Conservation (phyloP, 225 moss, liverwort and hornwort genomes). For the Asterella californica region DNA sequence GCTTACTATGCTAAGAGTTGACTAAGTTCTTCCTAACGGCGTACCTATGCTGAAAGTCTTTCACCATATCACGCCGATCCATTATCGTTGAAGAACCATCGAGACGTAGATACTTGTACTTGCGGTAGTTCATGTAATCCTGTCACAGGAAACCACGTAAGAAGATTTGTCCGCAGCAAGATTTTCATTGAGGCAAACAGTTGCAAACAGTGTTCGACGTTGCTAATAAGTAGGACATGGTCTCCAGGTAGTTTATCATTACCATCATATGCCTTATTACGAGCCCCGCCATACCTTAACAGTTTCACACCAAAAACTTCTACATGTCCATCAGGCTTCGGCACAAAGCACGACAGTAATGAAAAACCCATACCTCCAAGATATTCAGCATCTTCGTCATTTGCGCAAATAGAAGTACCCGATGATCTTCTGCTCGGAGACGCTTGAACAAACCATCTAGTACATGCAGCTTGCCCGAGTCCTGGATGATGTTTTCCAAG, state of each 20-base stretch:
- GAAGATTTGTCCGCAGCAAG: background rate
- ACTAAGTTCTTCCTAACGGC: background rate
- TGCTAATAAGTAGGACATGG: background rate
- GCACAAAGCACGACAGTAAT: background rate
- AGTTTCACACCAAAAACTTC: background rate
- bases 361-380: constrained; percentile 52
- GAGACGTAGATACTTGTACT: constrained; percentile 83
- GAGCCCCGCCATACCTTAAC: no score
- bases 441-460: constrained; percentile 79
- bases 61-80: constrained; percentile 97
- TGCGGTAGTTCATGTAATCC: constrained; percentile 95
- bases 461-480: constrained; percentile 80
- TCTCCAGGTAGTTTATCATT: no score
- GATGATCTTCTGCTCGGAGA: constrained; percentile 68
- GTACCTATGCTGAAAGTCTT: constrained; percentile 91
- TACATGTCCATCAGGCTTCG: background rate
- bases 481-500: constrained; percentile 37
- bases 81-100: constrained; percentile 93
- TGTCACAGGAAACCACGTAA: constrained; percentile 24
- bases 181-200: background rate
- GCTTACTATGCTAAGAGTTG: background rate
- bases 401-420: constrained; percentile 84
- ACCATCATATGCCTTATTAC: no score
- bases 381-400: constrained; percentile 97
- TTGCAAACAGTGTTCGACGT: background rate